phyloP scores from a whole-genome alignment of 2,329 filamentous ascomycete species.

The Pseudocercospora eumusae region DNA sequence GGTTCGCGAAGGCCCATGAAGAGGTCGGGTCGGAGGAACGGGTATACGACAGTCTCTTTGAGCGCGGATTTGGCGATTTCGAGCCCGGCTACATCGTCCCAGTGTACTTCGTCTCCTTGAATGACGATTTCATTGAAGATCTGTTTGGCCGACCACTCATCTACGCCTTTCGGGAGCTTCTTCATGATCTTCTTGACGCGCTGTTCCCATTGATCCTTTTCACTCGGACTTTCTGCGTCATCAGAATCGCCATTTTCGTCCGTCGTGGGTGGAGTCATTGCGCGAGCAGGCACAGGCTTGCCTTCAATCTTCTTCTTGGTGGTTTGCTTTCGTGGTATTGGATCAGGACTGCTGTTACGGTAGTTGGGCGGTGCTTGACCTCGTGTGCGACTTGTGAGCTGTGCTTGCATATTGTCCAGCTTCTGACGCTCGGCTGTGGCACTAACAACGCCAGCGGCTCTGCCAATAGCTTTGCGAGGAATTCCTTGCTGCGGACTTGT shows the following conservation, averaged over 20 bases:
- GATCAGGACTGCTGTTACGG: constrained; percentile 29
- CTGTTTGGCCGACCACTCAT: constrained; percentile 79
- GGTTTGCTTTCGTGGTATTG: constrained; percentile 21
- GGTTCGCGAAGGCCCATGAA: constrained; percentile 96
- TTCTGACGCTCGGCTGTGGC: constrained; percentile 38
- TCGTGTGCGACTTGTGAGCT: constrained; percentile 21
- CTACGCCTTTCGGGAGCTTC: constrained; percentile 77
- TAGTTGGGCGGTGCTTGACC: constrained; percentile 17
- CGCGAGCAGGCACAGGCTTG: constrained; percentile 28
- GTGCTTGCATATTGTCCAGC: constrained; percentile 34
- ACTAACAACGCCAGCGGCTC: constrained; percentile 38
- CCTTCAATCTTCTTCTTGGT: constrained; percentile 32
- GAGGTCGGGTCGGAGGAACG: constrained; percentile 89
- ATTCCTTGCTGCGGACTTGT: constrained; percentile 30
- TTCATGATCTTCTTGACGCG: constrained; percentile 69
- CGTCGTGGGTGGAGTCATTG: constrained; percentile 49
- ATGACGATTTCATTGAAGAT: constrained; percentile 96
- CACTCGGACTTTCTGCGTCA: constrained; percentile 33
- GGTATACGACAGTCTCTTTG: constrained; percentile 95
- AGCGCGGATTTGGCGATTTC: constrained; percentile 87
- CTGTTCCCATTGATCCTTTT: constrained; percentile 60
- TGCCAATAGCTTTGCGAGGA: constrained; percentile 41
- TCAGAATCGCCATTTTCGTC: constrained; percentile 51
- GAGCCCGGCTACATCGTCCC: constrained; percentile 89
- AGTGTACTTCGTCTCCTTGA: constrained; percentile 90